These are phyloP conservation scores for Durio zibethinus DNA, from an alignment of 345 rosid species.

Conservation along the genomic window DNA sequence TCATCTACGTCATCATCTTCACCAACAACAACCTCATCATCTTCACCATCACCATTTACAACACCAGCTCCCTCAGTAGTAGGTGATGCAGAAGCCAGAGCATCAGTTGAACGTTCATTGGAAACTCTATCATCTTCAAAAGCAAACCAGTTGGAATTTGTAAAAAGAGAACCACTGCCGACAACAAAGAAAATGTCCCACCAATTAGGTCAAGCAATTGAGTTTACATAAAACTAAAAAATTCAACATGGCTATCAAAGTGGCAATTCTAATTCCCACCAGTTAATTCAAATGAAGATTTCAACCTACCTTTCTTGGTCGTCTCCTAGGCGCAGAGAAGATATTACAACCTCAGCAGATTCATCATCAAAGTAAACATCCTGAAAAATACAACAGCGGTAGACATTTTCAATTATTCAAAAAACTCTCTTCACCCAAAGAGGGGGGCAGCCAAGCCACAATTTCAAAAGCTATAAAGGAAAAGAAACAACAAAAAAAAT, in stretches of 20 bases:
- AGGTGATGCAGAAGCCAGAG: slow-evolving; percentile 63
- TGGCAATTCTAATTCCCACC: not conserved
- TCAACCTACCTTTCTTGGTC: slow-evolving; percentile 73
- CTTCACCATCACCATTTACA: slow-evolving; percentile 27
- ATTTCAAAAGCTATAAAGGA: not conserved
- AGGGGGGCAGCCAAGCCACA: not conserved
- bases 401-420: slow-evolving; percentile 19
- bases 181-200: slow-evolving; percentile 11
- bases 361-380: slow-evolving; percentile 98
- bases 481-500: slow-evolving; percentile 8
- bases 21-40: slow-evolving; percentile 39
- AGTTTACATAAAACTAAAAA: not conserved
- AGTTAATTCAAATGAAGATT: not conserved
- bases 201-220: not conserved
- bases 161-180: slow-evolving; percentile 73
- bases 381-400: slow-evolving; percentile 42
- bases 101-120: slow-evolving; percentile 47
- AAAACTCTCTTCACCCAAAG: not conserved
- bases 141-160: slow-evolving; percentile 92
- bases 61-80: slow-evolving; percentile 41
- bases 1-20: slow-evolving; percentile 48
- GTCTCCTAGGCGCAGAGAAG: slow-evolving; percentile 89
- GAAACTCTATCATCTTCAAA: slow-evolving; percentile 68
- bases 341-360: slow-evolving; percentile 95
- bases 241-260: not conserved